A percentile compares a stretch with the other conserved stretches of the same genome.
phyloP scores from a whole-genome alignment of 805 yeast species.

The Ogataea trehalophila region DNA sequence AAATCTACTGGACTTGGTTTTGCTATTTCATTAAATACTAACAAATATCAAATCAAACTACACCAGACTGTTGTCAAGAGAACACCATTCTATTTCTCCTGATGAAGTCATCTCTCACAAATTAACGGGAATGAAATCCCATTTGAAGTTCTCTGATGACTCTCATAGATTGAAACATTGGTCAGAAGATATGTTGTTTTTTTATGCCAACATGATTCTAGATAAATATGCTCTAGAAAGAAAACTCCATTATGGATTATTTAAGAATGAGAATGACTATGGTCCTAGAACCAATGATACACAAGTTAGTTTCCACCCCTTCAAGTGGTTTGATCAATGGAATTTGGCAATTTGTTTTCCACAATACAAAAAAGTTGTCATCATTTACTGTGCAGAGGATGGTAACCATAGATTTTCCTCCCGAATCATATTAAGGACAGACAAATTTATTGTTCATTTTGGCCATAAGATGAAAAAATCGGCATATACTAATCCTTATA shows the following conservation, averaged over 20 bases:
- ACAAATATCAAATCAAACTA: background rate
- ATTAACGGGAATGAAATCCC: conserved; percentile 23
- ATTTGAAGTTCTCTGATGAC: conserved; percentile 24
- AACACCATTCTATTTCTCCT: conserved; percentile 21
- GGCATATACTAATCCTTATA: conserved; percentile 24
- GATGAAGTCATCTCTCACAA: conserved; percentile 22
- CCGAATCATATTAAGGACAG: conserved; percentile 22
- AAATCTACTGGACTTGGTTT: background rate
- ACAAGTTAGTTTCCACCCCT: conserved; percentile 28
- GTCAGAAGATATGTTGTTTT: conserved; percentile 28
- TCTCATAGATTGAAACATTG: conserved; percentile 24
- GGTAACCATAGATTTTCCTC: conserved; percentile 7
- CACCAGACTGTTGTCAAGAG: conserved; percentile 18
- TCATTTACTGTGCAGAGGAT: conserved; percentile 25
- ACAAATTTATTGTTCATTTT: conserved; percentile 24
- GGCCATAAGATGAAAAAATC: conserved; percentile 25
- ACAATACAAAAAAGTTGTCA: conserved; percentile 19
- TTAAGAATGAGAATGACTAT: conserved; percentile 16
- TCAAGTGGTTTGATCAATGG: conserved; percentile 29
- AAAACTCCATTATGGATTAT: conserved; percentile 17
- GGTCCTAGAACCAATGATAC: conserved; percentile 23
- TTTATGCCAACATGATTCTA: conserved; percentile 24
- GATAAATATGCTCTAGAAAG: conserved; percentile 19
- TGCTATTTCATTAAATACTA: background rate
- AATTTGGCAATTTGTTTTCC: conserved; percentile 30